Conservation (phyloP, 768 basidiomycete species). For the Candolleomyces efflorescens region DNA sequence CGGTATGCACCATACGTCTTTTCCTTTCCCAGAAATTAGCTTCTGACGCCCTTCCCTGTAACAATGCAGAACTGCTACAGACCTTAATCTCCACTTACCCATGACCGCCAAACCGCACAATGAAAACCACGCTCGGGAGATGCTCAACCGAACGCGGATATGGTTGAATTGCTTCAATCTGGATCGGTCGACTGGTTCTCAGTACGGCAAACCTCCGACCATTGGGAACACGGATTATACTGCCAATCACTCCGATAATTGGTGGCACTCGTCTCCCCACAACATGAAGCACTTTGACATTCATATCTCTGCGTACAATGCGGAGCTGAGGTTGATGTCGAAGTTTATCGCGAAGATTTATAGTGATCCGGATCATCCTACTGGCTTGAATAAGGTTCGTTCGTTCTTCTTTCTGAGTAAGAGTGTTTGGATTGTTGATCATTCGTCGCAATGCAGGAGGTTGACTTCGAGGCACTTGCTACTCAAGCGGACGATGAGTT, state of each 20-base stretch:
- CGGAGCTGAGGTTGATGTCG: conserved; percentile 63
- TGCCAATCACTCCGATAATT: conserved; percentile 61
- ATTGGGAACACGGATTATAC: conserved; percentile 76
- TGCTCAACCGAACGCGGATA: conserved; percentile 83
- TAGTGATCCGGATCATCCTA: conserved; percentile 69
- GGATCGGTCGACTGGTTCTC: conserved; percentile 82
- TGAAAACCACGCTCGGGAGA: conserved; percentile 78
- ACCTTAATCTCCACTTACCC: conserved; percentile 83
- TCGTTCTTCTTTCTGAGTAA: background rate
- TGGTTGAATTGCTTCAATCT: conserved; percentile 92
- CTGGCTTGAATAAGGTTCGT: conserved; percentile 69
- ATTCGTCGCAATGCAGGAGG: conserved; percentile 38
- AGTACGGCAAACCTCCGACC: conserved; percentile 85
- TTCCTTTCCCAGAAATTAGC: background rate
- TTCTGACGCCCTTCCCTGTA: conserved; percentile 8
- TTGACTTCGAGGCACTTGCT: conserved; percentile 62
- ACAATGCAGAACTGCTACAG: conserved; percentile 78
- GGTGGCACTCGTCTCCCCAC: conserved; percentile 66
- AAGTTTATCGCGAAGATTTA: conserved; percentile 61
- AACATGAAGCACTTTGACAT: conserved; percentile 77
- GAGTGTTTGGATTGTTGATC: background rate
- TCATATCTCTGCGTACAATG: conserved; percentile 74
- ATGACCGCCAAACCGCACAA: conserved; percentile 68
- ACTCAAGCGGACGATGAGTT: conserved; percentile 67
- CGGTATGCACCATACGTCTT: conserved; percentile 37